These are phyloP conservation scores for Penicillium macrosclerotiorum DNA, from an alignment of 495 filamentous ascomycete genomes.

Conservation along the genomic window DNA sequence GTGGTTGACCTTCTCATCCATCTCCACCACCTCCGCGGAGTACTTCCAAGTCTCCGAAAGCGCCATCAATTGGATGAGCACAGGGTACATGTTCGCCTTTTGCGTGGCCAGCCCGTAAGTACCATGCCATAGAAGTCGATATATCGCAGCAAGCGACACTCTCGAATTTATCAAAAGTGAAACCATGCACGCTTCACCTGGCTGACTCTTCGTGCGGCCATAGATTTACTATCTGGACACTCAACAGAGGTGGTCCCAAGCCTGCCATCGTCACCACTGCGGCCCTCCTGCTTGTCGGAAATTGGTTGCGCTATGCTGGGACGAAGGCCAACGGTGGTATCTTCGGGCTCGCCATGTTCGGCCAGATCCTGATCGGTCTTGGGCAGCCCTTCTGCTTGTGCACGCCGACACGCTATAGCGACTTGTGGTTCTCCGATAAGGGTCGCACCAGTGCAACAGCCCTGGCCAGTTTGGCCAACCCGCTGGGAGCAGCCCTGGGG, in stretches of 20 bases:
- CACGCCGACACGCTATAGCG: slow-evolving; percentile 86
- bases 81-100: slow-evolving; percentile 82
- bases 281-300: slow-evolving; percentile 71
- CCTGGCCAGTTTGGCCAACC: slow-evolving; percentile 78
- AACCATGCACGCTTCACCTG: no score
- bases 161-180: no score
- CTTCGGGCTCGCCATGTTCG: slow-evolving; percentile 83
- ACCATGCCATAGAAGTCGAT: background rate
- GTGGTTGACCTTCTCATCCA: slow-evolving; percentile 93
- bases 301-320: slow-evolving; percentile 91
- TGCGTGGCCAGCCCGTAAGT: slow-evolving; percentile 66
- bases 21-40: slow-evolving; percentile 69
- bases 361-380: slow-evolving; percentile 88
- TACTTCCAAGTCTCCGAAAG: slow-evolving; percentile 76
- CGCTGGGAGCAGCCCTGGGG: slow-evolving; percentile 82
- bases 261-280: slow-evolving; percentile 71
- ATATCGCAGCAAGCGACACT: no score
- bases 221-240: slow-evolving; percentile 67
- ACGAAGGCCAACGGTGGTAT: slow-evolving; percentile 58
- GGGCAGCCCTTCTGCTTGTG: slow-evolving; percentile 91
- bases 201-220: background rate
- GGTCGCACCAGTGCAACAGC: slow-evolving; percentile 89
- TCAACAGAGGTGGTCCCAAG: slow-evolving; percentile 79
- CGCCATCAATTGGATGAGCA: slow-evolving; percentile 90
- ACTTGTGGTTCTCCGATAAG: slow-evolving; percentile 86